phyloP scores from a whole-genome alignment of 75 land plant genomes.

The Picea glauca region DNA sequence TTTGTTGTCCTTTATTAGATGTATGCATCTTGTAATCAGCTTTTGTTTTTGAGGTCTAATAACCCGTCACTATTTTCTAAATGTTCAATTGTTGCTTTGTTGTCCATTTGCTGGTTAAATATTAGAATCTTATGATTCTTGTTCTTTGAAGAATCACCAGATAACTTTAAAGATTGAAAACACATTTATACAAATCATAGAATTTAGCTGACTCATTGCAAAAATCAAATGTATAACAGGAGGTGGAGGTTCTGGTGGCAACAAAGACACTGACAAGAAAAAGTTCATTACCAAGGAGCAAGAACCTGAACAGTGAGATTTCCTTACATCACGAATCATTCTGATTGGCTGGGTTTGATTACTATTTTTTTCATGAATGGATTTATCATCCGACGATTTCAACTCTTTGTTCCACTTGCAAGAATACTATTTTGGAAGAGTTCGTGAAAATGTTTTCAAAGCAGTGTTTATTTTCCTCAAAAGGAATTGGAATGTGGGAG shows the following conservation, averaged over 20 bases:
- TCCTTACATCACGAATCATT: slow-evolving; percentile 5
- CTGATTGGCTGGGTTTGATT: slow-evolving; percentile 7
- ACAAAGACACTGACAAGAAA: slow-evolving; percentile 50
- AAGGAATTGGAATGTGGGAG: background rate
- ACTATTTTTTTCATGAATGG: background rate
- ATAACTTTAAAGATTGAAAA: too few species aligned
- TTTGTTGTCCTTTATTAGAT: too few species aligned
- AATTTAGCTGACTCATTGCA: too few species aligned
- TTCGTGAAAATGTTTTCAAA: background rate
- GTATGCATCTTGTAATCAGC: too few species aligned
- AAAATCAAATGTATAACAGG: background rate
- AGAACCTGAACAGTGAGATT: slow-evolving; percentile 87
- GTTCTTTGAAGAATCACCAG: too few species aligned
- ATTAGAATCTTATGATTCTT: too few species aligned
- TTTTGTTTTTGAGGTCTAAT: too few species aligned
- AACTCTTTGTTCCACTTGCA: background rate
- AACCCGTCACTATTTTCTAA: too few species aligned
- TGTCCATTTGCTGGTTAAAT: too few species aligned
- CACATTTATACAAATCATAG: too few species aligned
- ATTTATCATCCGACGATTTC: background rate
- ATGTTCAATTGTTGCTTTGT: too few species aligned
- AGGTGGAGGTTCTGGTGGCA: slow-evolving; percentile 60
- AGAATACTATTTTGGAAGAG: background rate
- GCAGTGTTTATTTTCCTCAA: background rate
- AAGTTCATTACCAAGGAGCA: slow-evolving; percentile 93